Conservation (phyloP, 768 basidiomycete species). For the Amanita jacksonii region DNA sequence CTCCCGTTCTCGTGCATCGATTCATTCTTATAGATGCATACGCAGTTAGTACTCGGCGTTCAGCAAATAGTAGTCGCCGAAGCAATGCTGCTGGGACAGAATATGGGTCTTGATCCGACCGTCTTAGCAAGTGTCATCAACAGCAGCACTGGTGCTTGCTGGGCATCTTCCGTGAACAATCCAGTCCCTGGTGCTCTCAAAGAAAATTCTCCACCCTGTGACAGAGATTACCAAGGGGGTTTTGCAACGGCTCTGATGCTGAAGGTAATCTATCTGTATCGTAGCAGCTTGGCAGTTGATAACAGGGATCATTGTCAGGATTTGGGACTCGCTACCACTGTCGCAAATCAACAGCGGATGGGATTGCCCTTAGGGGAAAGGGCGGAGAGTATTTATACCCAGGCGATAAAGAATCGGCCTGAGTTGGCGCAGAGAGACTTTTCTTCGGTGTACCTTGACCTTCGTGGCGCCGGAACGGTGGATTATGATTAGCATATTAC, state of each 20-base stretch:
- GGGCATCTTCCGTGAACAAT: conserved; percentile 82
- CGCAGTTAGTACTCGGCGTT: conserved; percentile 56
- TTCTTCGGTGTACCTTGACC: conserved; percentile 66
- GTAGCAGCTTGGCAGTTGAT: background rate
- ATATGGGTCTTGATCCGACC: conserved; percentile 67
- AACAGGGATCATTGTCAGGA: conserved; percentile 38
- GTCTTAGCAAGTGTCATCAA: conserved; percentile 80
- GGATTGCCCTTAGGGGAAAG: conserved; percentile 58
- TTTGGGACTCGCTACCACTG: conserved; percentile 68
- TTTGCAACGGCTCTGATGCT: conserved; percentile 80
- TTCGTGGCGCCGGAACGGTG: conserved; percentile 17
- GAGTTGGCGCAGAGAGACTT: conserved; percentile 68
- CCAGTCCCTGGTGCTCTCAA: conserved; percentile 71
- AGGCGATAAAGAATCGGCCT: conserved; percentile 41
- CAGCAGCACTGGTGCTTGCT: conserved; percentile 75
- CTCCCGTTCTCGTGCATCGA: conserved; percentile 11
- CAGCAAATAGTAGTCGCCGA: conserved; percentile 83
- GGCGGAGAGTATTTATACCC: conserved; percentile 53
- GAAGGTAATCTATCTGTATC: conserved; percentile 38
- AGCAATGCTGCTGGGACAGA: conserved; percentile 81
- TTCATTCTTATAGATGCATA: conserved; percentile 11
- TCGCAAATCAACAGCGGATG: conserved; percentile 39
- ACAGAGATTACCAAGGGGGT: conserved; percentile 76
- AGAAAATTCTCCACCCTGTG: conserved; percentile 70
- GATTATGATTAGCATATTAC: background rate